These are phyloP conservation scores for Ceratocystis albifundus DNA, from an alignment of 2,329 filamentous ascomycete species.

Conservation along the genomic window DNA sequence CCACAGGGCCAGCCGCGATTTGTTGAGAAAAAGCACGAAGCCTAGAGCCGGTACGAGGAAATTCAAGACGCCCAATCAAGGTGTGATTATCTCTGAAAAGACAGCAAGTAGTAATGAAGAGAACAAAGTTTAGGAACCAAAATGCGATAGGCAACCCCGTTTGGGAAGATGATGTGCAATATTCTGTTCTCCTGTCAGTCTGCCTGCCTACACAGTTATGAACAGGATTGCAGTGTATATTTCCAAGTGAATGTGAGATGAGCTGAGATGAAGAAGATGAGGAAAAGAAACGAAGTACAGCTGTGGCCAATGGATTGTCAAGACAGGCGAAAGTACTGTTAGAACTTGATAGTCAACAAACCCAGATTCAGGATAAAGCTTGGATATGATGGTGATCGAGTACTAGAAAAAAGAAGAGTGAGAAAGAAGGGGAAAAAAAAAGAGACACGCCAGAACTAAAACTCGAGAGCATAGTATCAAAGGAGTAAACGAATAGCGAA, in stretches of 20 bases:
- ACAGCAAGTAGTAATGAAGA: background rate
- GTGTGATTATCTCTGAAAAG: constrained; percentile 7
- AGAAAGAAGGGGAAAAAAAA: background rate
- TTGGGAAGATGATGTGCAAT: constrained; percentile 9
- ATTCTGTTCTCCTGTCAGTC: background rate
- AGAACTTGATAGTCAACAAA: background rate
- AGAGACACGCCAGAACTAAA: background rate
- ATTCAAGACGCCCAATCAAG: background rate
- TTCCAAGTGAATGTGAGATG: background rate
- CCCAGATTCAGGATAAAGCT: background rate
- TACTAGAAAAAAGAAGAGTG: background rate
- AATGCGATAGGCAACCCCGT: background rate
- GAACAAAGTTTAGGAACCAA: background rate
- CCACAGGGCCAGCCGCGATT: constrained; percentile 14
- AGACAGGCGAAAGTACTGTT: background rate
- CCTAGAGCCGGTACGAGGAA: background rate
- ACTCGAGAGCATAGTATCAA: background rate
- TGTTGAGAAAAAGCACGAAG: background rate
- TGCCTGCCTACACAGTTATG: background rate
- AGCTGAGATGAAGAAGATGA: background rate
- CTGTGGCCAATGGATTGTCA: background rate
- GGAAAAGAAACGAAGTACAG: background rate
- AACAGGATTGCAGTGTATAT: background rate
- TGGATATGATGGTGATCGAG: background rate
- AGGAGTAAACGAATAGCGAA: background rate